Percentiles rank a stretch among this genome's conserved stretches.
Evolutionary conservation across 2,329 filamentous ascomycete genomes (phyloP).

Genomic region (Microsporum canis): DNA sequence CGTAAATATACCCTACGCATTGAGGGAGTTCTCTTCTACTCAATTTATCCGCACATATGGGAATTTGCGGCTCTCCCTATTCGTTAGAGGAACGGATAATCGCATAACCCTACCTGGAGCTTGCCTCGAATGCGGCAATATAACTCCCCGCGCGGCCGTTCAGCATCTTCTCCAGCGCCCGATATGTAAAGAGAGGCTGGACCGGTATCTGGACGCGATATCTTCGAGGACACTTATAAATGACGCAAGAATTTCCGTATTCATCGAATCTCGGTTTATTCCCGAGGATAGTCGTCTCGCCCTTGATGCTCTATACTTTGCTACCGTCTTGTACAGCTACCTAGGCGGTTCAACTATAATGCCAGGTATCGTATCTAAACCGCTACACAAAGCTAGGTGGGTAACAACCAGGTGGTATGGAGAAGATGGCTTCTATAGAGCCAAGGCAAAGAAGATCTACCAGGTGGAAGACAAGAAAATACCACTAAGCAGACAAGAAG

Average conservation of each 20-base stretch:
- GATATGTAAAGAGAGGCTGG: not conserved
- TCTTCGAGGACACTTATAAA: not conserved
- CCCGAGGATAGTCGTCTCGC: not conserved
- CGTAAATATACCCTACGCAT: too few species aligned
- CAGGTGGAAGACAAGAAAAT: not conserved
- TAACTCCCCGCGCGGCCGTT: not conserved
- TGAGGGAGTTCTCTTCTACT: too few species aligned
- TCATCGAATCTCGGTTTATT: not conserved
- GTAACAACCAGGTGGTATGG: not conserved
- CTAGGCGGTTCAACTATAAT: not conserved
- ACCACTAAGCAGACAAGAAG: not conserved
- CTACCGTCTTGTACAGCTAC: not conserved
- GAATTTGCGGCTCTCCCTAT: not conserved
- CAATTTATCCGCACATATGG: not conserved
- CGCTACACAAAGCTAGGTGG: not conserved
- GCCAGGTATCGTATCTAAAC: not conserved
- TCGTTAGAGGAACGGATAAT: not conserved
- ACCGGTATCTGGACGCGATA: not conserved
- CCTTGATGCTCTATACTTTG: not conserved
- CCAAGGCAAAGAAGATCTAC: too few species aligned
- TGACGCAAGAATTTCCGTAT: not conserved
- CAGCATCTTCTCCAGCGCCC: not conserved
- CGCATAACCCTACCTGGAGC: not conserved
- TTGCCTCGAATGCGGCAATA: not conserved
- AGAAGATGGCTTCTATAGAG: too few species aligned